A percentile compares a stretch with the other conserved stretches of the same genome.
These are phyloP conservation scores for Cryphonectria carpinicola DNA, from an alignment of 2,329 filamentous ascomycete species.

Conservation along the genomic window DNA sequence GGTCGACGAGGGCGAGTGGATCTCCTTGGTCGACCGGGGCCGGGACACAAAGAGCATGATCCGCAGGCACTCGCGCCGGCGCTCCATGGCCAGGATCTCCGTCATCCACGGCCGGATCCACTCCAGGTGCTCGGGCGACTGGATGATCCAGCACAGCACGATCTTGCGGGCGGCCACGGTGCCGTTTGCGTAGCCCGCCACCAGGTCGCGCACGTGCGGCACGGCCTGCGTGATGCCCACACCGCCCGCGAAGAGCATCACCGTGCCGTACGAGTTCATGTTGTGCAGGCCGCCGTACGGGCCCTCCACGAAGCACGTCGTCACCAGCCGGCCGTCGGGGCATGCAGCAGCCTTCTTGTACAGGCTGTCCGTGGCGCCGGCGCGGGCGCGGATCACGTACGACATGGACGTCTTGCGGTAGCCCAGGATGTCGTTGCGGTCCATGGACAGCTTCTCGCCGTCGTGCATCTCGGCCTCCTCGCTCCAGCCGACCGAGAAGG, in stretches of 20 bases:
- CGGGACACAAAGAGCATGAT: constrained; percentile 80
- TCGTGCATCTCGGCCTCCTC: constrained; percentile 62
- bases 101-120: constrained; percentile 89
- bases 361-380: constrained; percentile 72
- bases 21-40: constrained; percentile 77
- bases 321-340: constrained; percentile 63
- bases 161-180: constrained; percentile 74
- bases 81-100: constrained; percentile 74
- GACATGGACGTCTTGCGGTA: constrained; percentile 69
- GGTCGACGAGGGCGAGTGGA: constrained; percentile 75
- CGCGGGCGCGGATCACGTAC: constrained; percentile 73
- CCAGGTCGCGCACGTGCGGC: constrained; percentile 73
- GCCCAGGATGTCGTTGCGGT: constrained; percentile 59
- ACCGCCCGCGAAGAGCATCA: constrained; percentile 78
- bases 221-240: constrained; percentile 82
- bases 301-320: constrained; percentile 72
- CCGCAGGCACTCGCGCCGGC: constrained; percentile 71
- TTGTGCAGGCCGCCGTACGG: constrained; percentile 76
- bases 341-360: constrained; percentile 68
- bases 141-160: constrained; percentile 78
- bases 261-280: constrained; percentile 76
- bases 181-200: constrained; percentile 68
- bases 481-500: constrained; percentile 79
- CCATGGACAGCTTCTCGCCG: constrained; percentile 61
- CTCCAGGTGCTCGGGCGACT: constrained; percentile 78